Conservation (phyloP, 2,329 filamentous ascomycete species). For the Herpomyces periplanetae region DNA sequence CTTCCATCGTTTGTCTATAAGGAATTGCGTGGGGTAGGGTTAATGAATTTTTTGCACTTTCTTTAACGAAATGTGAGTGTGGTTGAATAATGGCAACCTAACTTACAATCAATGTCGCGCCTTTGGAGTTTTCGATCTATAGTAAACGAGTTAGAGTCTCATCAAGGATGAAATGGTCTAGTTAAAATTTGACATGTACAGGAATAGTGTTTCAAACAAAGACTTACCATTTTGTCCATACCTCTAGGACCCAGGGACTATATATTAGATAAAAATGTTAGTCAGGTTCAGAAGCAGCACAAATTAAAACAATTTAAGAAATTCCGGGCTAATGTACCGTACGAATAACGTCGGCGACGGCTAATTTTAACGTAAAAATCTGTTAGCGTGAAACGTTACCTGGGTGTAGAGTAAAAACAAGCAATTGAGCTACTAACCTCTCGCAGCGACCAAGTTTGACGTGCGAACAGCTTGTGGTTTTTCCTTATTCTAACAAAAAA, state of each 20-base stretch:
- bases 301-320: slow-evolving; percentile 1
- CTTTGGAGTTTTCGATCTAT: slow-evolving; percentile 62
- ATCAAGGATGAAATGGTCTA: slow-evolving; percentile 4
- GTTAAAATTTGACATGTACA: slow-evolving; percentile 1
- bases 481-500: slow-evolving; percentile 57
- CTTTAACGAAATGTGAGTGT: neutral
- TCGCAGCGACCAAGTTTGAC: slow-evolving; percentile 79
- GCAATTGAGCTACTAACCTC: slow-evolving; percentile 18
- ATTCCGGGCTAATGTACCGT: slow-evolving; percentile 14
- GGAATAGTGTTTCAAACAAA: slow-evolving; percentile 1
- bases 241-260: slow-evolving; percentile 64
- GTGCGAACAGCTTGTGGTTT: slow-evolving; percentile 91
- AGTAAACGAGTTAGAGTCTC: no score
- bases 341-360: slow-evolving; percentile 84
- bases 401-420: slow-evolving; percentile 5
- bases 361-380: slow-evolving; percentile 13
- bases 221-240: slow-evolving; percentile 75
- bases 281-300: slow-evolving; percentile 4
- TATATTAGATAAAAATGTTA: slow-evolving; percentile 8
- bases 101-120: slow-evolving; percentile 56
- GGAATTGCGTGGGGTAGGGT: no score
- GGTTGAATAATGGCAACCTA: no score
- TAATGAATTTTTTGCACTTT: slow-evolving; percentile 6
- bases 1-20: slow-evolving; percentile 67
- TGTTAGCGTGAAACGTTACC: slow-evolving; percentile 4